Evolutionary conservation across 2,329 filamentous ascomycete species (phyloP).

Genomic region (Monosporascus sp.): DNA sequence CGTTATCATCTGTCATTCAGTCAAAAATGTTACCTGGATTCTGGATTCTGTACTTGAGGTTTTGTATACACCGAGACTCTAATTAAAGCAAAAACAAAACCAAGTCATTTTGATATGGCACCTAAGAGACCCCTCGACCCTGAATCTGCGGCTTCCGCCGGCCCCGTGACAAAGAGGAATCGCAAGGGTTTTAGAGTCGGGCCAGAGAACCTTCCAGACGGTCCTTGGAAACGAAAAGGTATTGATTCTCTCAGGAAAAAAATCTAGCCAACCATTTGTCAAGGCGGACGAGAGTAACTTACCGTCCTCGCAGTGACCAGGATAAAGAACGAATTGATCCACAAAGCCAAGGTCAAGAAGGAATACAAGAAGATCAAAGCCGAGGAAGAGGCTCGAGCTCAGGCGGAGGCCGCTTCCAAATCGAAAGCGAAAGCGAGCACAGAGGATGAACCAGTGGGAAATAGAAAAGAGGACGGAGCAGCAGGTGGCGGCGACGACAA

Average conservation of each 20-base stretch:
- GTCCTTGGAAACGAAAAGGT: slow-evolving; percentile 77
- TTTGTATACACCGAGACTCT: not conserved
- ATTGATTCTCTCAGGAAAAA: not conserved
- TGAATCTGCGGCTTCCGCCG: slow-evolving; percentile 29
- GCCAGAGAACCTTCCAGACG: slow-evolving; percentile 85
- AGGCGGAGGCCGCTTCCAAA: slow-evolving; percentile 8
- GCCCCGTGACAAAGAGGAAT: slow-evolving; percentile 43
- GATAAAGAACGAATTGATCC: slow-evolving; percentile 83
- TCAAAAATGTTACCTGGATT: no score
- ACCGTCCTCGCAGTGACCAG: slow-evolving; percentile 59
- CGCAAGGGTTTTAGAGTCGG: slow-evolving; percentile 79
- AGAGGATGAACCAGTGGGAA: slow-evolving; percentile 9
- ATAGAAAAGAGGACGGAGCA: slow-evolving; percentile 14
- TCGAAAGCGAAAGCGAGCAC: slow-evolving; percentile 4
- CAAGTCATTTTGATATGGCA: slow-evolving; percentile 41
- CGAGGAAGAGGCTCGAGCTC: slow-evolving; percentile 26
- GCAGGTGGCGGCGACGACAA: slow-evolving; percentile 1
- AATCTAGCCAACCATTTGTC: not conserved
- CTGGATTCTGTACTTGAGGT: not conserved
- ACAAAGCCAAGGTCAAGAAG: slow-evolving; percentile 91
- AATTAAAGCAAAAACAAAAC: not conserved
- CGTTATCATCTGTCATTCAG: no score
- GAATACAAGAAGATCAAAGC: slow-evolving; percentile 84
- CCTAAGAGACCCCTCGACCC: slow-evolving; percentile 51
- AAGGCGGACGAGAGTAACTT: slow-evolving; percentile 3